A percentile compares a stretch with the other conserved stretches of the same genome.
Conservation (phyloP, 805 yeast species). For the Pichia rugopelliculosa region DNA sequence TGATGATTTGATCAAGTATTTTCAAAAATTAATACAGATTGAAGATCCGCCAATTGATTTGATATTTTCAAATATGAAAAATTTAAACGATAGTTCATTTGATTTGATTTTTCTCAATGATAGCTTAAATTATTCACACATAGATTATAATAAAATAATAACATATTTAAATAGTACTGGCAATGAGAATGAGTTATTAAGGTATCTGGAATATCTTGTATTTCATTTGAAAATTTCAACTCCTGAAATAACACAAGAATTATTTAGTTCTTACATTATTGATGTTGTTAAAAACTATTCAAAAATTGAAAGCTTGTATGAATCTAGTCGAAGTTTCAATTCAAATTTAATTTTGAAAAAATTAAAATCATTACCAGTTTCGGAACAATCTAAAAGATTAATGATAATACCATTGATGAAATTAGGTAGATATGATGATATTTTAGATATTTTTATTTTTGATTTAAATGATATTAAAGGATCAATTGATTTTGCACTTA, state of each 20-base stretch:
- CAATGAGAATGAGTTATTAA: slow-evolving; percentile 25
- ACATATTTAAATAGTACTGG: slow-evolving; percentile 35
- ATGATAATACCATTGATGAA: slow-evolving; percentile 52
- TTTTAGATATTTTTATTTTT: slow-evolving; percentile 53
- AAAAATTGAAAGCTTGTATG: slow-evolving; percentile 31
- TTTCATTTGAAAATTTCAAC: slow-evolving; percentile 32
- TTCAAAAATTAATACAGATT: slow-evolving; percentile 39
- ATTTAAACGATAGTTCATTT: slow-evolving; percentile 28
- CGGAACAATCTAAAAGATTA: slow-evolving; percentile 30
- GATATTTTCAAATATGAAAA: slow-evolving; percentile 46
- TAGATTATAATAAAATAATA: slow-evolving; percentile 33
- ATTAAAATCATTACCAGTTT: slow-evolving; percentile 14
- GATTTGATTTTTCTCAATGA: slow-evolving; percentile 57
- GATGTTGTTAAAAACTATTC: slow-evolving; percentile 19
- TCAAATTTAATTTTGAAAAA: slow-evolving; percentile 28
- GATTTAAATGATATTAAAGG: slow-evolving; percentile 47
- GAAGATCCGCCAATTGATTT: slow-evolving; percentile 40
- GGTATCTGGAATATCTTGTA: slow-evolving; percentile 49
- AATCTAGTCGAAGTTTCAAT: slow-evolving; percentile 28
- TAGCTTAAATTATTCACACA: slow-evolving; percentile 40
- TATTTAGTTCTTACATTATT: slow-evolving; percentile 39
- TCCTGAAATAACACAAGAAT: slow-evolving; percentile 34
- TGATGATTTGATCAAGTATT: slow-evolving; percentile 28
- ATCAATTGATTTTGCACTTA: slow-evolving; percentile 58
- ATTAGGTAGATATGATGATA: slow-evolving; percentile 53